phyloP scores from a whole-genome alignment of 345 rosid genomes.

The Acer negundo region DNA sequence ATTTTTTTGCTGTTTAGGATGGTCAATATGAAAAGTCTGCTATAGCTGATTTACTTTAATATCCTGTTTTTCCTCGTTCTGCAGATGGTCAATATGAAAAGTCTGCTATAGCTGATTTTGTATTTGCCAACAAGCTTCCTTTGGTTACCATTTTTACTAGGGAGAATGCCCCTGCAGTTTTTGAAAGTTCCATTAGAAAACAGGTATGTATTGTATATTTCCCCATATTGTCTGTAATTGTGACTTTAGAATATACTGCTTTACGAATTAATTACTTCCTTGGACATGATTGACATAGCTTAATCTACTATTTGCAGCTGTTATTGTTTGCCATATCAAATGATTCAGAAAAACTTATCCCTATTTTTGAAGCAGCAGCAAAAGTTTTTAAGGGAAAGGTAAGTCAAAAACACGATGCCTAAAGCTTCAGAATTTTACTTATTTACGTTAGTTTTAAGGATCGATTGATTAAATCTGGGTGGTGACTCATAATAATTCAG shows the following conservation, averaged over 20 bases:
- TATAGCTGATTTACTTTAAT: slow-evolving; percentile 11
- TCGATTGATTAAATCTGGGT: background rate
- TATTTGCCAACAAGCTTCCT: slow-evolving; percentile 84
- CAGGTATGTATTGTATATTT: slow-evolving; percentile 47
- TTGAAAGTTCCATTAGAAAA: slow-evolving; percentile 87
- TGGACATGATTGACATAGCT: background rate
- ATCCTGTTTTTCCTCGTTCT: slow-evolving; percentile 20
- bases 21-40: no score
- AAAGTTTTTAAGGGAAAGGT: slow-evolving; percentile 95
- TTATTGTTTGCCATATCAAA: slow-evolving; percentile 71
- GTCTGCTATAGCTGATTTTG: slow-evolving; percentile 66
- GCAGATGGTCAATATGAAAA: slow-evolving; percentile 88
- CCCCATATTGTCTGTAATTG: background rate
- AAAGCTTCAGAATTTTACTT: background rate
- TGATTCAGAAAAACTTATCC: slow-evolving; percentile 66
- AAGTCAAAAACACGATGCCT: slow-evolving; percentile 18
- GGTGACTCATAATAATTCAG: background rate
- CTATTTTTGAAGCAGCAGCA: slow-evolving; percentile 75
- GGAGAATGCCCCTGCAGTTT: slow-evolving; percentile 76
- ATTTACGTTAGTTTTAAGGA: slow-evolving; percentile 4
- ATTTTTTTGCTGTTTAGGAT: slow-evolving; percentile 8
- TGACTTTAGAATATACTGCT: background rate
- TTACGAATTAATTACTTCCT: background rate
- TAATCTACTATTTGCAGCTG: slow-evolving; percentile 49
- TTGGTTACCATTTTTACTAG: slow-evolving; percentile 76